Conservation (phyloP, 306 rosid genomes). For the Begonia loranthoides region DNA sequence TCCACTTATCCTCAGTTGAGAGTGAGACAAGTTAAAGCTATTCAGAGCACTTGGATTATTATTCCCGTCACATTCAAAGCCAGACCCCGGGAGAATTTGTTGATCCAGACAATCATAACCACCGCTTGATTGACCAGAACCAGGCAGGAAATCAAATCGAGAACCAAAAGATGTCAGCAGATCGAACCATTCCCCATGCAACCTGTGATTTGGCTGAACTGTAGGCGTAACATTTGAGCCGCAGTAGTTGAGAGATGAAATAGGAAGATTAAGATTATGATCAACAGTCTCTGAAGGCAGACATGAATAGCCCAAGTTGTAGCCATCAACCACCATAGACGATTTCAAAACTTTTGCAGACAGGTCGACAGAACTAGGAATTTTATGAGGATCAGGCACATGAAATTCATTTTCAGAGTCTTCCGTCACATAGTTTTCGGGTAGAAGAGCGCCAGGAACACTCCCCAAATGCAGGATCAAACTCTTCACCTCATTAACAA, state of each 20-base stretch:
- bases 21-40: slow-evolving; percentile 21
- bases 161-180: slow-evolving; percentile 28
- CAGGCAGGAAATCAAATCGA: slow-evolving; percentile 4
- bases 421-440: slow-evolving; percentile 40
- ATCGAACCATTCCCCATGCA: slow-evolving; percentile 15
- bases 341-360: slow-evolving; percentile 14
- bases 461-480: slow-evolving; percentile 55
- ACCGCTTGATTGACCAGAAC: slow-evolving; percentile 27
- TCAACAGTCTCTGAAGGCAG: slow-evolving; percentile 19
- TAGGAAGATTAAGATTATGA: slow-evolving; percentile 4
- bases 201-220: slow-evolving; percentile 17
- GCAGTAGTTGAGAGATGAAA: too few species aligned
- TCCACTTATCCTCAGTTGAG: slow-evolving; percentile 31
- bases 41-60: slow-evolving; percentile 14
- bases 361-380: slow-evolving; percentile 15
- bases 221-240: slow-evolving; percentile 3
- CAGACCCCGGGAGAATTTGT: slow-evolving; percentile 24
- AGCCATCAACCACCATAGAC: slow-evolving; percentile 17
- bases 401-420: slow-evolving; percentile 25
- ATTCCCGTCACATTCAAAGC: slow-evolving; percentile 14
- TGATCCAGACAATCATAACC: slow-evolving; percentile 13
- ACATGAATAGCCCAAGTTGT: slow-evolving; percentile 22
- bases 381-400: slow-evolving; percentile 20
- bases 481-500: slow-evolving; percentile 57
- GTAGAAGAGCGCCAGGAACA: slow-evolving; percentile 58